Evolutionary conservation across 495 filamentous ascomycete species (phyloP).

Genomic region (Neurospora tetraspora): DNA sequence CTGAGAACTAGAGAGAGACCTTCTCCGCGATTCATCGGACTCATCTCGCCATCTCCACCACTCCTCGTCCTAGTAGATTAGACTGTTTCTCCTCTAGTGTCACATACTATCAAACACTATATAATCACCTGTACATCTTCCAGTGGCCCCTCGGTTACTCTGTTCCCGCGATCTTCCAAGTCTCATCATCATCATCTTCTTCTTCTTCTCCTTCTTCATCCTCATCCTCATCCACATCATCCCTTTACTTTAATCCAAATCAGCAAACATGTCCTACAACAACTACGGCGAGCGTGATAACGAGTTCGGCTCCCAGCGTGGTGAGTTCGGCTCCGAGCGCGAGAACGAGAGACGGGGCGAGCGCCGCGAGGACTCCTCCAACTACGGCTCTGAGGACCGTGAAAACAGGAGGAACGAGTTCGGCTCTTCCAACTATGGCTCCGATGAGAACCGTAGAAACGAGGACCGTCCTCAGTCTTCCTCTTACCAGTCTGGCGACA

Average conservation of each 20-base stretch:
- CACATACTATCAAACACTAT: background rate
- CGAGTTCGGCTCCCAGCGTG: background rate
- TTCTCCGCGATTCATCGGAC: background rate
- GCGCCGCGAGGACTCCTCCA: background rate
- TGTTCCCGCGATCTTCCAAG: background rate
- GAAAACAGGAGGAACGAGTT: background rate
- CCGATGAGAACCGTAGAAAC: background rate
- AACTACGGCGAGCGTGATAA: background rate
- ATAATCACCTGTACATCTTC: background rate
- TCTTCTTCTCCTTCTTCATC: background rate
- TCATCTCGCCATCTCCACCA: background rate
- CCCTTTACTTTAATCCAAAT: background rate
- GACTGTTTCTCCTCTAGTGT: background rate
- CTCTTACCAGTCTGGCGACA: background rate
- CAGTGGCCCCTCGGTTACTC: background rate
- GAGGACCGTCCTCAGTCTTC: background rate
- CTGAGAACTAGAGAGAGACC: background rate
- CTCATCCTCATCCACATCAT: background rate
- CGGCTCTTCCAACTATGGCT: background rate
- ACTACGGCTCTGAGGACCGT: background rate
- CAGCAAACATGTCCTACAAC: background rate
- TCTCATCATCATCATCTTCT: background rate
- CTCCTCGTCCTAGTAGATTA: background rate
- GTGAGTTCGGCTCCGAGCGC: background rate
- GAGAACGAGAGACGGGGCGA: background rate